phyloP scores from a whole-genome alignment of 2,329 filamentous ascomycete species.

The Aspergillus spinulosporus region DNA sequence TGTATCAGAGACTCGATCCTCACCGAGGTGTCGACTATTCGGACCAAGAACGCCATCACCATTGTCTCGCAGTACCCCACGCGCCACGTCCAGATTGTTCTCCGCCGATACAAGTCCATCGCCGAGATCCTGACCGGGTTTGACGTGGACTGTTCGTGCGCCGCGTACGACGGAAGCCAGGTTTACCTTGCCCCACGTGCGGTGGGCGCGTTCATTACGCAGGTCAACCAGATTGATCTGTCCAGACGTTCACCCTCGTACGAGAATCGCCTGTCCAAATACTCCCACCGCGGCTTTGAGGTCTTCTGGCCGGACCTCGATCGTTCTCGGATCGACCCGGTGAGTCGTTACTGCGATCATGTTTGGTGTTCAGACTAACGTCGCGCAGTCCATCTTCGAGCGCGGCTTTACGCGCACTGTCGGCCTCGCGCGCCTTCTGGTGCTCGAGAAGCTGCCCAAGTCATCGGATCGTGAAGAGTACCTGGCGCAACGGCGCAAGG shows the following conservation, averaged over 20 bases:
- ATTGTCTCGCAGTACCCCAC: slow-evolving; percentile 82
- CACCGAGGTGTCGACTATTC: slow-evolving; percentile 76
- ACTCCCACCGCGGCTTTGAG: slow-evolving; percentile 81
- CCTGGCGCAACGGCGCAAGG: slow-evolving; percentile 65
- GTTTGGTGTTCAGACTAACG: neutral
- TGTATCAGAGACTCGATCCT: slow-evolving; percentile 75
- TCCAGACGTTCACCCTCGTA: slow-evolving; percentile 80
- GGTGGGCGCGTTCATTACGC: slow-evolving; percentile 75
- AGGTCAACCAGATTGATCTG: slow-evolving; percentile 78
- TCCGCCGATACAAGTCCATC: slow-evolving; percentile 80
- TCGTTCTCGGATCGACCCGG: slow-evolving; percentile 71
- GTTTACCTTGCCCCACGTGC: slow-evolving; percentile 78
- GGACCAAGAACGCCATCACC: slow-evolving; percentile 84
- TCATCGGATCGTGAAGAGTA: slow-evolving; percentile 68
- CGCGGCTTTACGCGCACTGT: slow-evolving; percentile 73
- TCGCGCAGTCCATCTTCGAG: slow-evolving; percentile 70
- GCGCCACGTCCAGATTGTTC: slow-evolving; percentile 80
- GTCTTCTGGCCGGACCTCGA: slow-evolving; percentile 76
- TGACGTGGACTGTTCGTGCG: slow-evolving; percentile 81
- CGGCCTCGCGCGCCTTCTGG: slow-evolving; percentile 74
- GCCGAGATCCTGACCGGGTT: slow-evolving; percentile 86
- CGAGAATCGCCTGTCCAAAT: slow-evolving; percentile 82
- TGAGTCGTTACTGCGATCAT: slow-evolving; percentile 16
- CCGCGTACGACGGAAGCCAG: slow-evolving; percentile 76
- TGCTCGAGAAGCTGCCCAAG: slow-evolving; percentile 76